Evolutionary conservation across 352 stramenopile genomes (phyloP), one percentile per base, ranked within the genome.

Genomic region (Heterotrichella gracilis): DNA sequence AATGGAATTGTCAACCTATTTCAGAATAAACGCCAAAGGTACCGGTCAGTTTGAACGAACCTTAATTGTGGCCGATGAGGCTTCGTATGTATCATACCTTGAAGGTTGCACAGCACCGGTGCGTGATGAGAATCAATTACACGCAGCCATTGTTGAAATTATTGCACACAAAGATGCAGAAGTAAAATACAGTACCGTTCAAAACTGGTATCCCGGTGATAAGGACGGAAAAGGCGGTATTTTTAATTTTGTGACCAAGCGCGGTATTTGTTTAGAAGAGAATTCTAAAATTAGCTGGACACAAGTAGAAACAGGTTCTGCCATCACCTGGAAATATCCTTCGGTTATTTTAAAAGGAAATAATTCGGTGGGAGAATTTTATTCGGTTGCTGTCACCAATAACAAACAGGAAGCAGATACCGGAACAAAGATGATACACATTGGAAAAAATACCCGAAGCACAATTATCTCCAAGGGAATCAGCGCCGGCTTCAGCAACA

Each of bases 191-290:
- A 66, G 41, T 22, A 66, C 41, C 41, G 41, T 66, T 3, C 41
- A 66, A 22, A 66, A 66, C 41, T 66, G 41, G 41, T 66, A 66
- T 66, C 9, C 41, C 2, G 41, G 41, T 22, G 41, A 66, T 66
- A 2, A 2, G 4, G 41, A 66, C 2, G 41, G 41, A 3, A 66
- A 66, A 9, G 41, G 41, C 41, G 41, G 41, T 4, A 66, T 66
- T 22, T 66, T 9, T 22, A 66, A 66, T 9, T 66, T 66, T 66
- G 41, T 66, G 4, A 66, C 41, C 41, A 66, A 66, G 4, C 41
- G 41, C 41, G 41, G 41, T 1, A 3, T 66, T 2, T 66, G 41
- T 9, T 24, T 9, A 22, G 41, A 9, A 9, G 2, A 9, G n/a
- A 66, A 66, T 9, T 1, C 41, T 1, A 66, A 66, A 22, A 66